These are phyloP conservation scores for Picea sitchensis DNA, from an alignment of 75 land plant species.

Conservation along the genomic window DNA sequence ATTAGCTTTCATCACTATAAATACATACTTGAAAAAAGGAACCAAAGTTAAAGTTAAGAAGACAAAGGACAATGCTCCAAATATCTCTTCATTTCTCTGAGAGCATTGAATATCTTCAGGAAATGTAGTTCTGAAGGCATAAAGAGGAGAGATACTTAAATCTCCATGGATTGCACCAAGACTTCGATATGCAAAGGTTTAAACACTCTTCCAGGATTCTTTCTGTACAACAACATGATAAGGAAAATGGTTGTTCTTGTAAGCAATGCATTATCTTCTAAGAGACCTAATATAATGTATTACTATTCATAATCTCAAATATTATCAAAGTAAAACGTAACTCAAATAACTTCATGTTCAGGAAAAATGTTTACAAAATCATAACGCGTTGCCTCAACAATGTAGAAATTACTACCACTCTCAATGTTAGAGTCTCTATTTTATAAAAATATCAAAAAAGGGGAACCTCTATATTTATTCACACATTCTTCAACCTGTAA, in stretches of 20 bases:
- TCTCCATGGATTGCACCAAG: constrained; percentile 89
- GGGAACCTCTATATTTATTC: background rate
- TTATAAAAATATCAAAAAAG: background rate
- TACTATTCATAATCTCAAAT: background rate
- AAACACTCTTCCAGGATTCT: constrained; percentile 46
- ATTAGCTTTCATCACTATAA: constrained; percentile 72
- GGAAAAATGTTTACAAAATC: background rate
- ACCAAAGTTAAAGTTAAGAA: constrained; percentile 82
- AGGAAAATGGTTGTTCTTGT: background rate
- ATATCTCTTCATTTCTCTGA: constrained; percentile 58
- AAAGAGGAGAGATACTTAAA: constrained; percentile 80
- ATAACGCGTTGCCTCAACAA: background rate
- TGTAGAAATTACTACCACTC: background rate
- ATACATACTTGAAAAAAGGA: constrained; percentile 65
- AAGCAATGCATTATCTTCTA: background rate
- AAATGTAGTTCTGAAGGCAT: constrained; percentile 83
- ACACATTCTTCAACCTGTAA: background rate
- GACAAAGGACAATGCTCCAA: constrained; percentile 79
- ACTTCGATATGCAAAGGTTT: constrained; percentile 78
- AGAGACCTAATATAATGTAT: background rate
- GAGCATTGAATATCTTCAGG: constrained; percentile 33
- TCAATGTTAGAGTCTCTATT: background rate
- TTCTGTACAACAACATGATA: background rate
- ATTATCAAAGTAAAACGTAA: background rate
- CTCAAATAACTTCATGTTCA: background rate